Base-by-base conservation (phyloP, 2,329 filamentous ascomycete genomes). In the Pseudopithomyces maydicus region DNA sequence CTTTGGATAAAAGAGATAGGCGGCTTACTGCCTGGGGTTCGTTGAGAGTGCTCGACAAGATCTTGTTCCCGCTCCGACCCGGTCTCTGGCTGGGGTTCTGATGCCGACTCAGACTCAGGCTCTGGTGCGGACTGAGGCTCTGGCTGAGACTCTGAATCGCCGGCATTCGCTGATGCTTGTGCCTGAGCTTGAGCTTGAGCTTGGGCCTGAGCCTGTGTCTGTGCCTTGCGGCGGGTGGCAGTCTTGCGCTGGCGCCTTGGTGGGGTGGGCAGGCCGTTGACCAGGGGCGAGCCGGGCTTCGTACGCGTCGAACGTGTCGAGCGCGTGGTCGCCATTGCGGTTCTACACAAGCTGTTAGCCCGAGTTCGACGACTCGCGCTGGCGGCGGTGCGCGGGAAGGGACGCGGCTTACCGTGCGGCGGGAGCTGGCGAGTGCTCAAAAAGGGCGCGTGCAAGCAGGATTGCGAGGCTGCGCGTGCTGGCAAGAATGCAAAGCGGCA, bases 121-220 rank as follows among this genome's bases (percentile, higher is more conserved):
- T 43, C 41, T 20, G 41, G 17, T 17, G 8, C n/a, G 14, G 39
- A 7, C 41, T 47, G 19, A 41, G 35, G 33, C 47, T n/a, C 19
- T 17, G 47, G 47, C 47, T 51, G 35, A 11, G 36, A 11, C 41
- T 47, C 35, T 50, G 47, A 19, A n/a, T n/a, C n/a, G n/a, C n/a
- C n/a, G n/a, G n/a, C n/a, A n/a, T n/a, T n/a, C n/a, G n/a, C n/a
- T n/a, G n/a, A n/a, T n/a, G n/a, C n/a, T n/a, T n/a, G n/a, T n/a
- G n/a, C n/a, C n/a, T n/a, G n/a, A n/a, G n/a, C n/a, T n/a, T n/a
- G n/a, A n/a, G n/a, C n/a, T n/a, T n/a, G n/a, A n/a, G n/a, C n/a
- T n/a, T n/a, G n/a, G n/a, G n/a, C n/a, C n/a, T n/a, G n/a, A n/a
- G n/a, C n/a, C n/a, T n/a, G n/a, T n/a, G n/a, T n/a, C n/a, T n/a